These are phyloP conservation scores for Yamadazyma tumulicola DNA, from an alignment of 805 yeast species.

Conservation along the genomic window DNA sequence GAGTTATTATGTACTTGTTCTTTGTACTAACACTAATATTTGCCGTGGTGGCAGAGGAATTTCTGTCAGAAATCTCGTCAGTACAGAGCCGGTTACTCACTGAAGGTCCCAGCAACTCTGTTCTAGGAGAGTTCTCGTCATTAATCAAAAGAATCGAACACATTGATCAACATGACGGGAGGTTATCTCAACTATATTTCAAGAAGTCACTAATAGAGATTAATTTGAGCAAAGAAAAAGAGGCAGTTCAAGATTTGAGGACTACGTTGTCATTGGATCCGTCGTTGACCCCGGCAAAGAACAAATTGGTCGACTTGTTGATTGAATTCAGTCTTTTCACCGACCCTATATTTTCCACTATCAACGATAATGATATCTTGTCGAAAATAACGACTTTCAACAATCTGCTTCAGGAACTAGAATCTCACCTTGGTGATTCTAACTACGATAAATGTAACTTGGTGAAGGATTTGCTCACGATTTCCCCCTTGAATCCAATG, in stretches of 20 bases:
- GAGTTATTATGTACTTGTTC: conserved; percentile 2
- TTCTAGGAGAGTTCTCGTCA: conserved; percentile 22
- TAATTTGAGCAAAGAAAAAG: conserved; percentile 49
- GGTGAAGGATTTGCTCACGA: conserved; percentile 19
- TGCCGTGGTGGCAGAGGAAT: conserved; percentile 1
- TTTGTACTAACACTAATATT: neutral
- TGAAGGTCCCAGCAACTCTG: conserved; percentile 30
- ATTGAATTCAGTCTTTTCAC: conserved; percentile 51
- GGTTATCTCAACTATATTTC: conserved; percentile 46
- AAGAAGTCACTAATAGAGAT: conserved; percentile 62
- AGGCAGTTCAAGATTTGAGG: conserved; percentile 53
- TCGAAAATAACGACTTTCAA: conserved; percentile 16
- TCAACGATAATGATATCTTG: conserved; percentile 13
- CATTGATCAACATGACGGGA: conserved; percentile 26
- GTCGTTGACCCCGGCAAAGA: conserved; percentile 45
- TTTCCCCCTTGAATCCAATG: conserved; percentile 42
- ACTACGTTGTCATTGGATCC: conserved; percentile 42
- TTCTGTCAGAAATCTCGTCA: conserved; percentile 8
- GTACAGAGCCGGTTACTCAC: conserved; percentile 19
- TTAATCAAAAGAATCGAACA: conserved; percentile 15
- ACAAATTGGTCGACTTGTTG: conserved; percentile 46
- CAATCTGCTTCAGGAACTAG: conserved; percentile 6
- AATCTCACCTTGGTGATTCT: conserved; percentile 3
- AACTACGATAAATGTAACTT: conserved; percentile 8
- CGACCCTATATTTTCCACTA: conserved; percentile 13